Conservation (phyloP, 2,329 filamentous ascomycete species). For the Fusarium sarcochroum region DNA sequence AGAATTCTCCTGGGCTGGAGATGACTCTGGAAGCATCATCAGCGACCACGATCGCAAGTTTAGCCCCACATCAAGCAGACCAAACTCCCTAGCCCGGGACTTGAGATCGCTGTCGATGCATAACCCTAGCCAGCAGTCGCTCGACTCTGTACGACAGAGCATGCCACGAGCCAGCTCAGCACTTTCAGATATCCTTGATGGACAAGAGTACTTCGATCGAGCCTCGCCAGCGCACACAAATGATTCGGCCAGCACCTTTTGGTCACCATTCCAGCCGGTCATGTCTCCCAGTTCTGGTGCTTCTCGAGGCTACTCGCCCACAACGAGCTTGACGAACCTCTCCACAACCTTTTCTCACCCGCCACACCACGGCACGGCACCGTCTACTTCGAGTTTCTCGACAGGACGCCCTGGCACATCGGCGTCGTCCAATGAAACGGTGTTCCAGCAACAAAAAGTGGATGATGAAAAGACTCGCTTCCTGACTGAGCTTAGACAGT, state of each 20-base stretch:
- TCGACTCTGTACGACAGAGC: conserved; percentile 77
- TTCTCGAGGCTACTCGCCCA: conserved; percentile 72
- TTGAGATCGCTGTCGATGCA: conserved; percentile 70
- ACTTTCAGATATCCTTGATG: conserved; percentile 76
- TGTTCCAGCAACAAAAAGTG: conserved; percentile 73
- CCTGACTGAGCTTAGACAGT: conserved; percentile 81
- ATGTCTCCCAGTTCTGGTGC: conserved; percentile 74
- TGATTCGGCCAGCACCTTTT: conserved; percentile 85
- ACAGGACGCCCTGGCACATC: conserved; percentile 74
- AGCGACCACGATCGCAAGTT: conserved; percentile 69
- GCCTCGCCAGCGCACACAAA: conserved; percentile 78
- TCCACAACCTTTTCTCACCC: conserved; percentile 64
- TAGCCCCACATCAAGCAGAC: conserved; percentile 57
- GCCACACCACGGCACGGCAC: conserved; percentile 57
- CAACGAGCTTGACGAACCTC: conserved; percentile 71
- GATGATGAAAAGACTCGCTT: conserved; percentile 83
- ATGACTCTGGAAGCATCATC: conserved; percentile 67
- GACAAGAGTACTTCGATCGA: conserved; percentile 78
- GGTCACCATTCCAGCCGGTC: conserved; percentile 85
- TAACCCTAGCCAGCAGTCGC: conserved; percentile 77
- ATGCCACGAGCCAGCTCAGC: conserved; percentile 69
- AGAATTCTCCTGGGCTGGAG: conserved; percentile 61
- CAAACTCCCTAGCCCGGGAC: conserved; percentile 68
- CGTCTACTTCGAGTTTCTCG: conserved; percentile 63
- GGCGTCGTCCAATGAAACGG: conserved; percentile 76